phyloP scores from a whole-genome alignment of 23 red algal genomes.

The Cyanidiococcus yangmingshanensis region DNA sequence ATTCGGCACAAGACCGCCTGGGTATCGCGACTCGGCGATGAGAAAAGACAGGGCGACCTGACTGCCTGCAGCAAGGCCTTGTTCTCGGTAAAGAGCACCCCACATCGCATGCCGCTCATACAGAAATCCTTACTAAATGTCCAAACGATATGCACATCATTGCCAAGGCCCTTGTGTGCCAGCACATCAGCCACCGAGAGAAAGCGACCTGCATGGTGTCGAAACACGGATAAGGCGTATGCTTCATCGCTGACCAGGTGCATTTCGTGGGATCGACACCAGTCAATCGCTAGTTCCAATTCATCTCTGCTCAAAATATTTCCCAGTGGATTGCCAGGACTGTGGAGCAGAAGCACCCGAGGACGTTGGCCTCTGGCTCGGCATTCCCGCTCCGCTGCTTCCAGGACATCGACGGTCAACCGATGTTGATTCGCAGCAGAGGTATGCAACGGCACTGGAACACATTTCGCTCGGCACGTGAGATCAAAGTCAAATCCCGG shows the following conservation, averaged over 20 bases:
- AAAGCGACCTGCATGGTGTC: constrained; percentile 14
- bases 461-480: constrained; percentile 15
- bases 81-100: constrained; percentile 72
- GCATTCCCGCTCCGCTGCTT: constrained; percentile 17
- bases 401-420: constrained; percentile 14
- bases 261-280: constrained; percentile 32
- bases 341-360: constrained; percentile 57
- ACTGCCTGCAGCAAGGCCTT: constrained; percentile 21
- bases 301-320: constrained; percentile 75
- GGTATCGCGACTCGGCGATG: constrained; percentile 18
- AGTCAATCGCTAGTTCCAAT: constrained; percentile 30
- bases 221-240: constrained; percentile 58
- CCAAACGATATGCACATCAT: constrained; percentile 80
- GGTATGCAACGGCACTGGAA: constrained; percentile 22
- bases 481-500: constrained; percentile 52
- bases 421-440: not conserved
- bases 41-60: constrained; percentile 16
- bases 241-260: constrained; percentile 79
- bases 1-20: constrained; percentile 25
- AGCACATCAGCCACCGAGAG: constrained; percentile 41
- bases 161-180: constrained; percentile 33
- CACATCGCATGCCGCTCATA: constrained; percentile 46
- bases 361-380: constrained; percentile 15
- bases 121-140: constrained; percentile 83
- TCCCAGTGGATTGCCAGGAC: constrained; percentile 79